Evolutionary conservation across 2,329 filamentous ascomycete genomes (phyloP), one percentile per base, ranked within the genome.

Genomic region (Colletotrichum limetticola): DNA sequence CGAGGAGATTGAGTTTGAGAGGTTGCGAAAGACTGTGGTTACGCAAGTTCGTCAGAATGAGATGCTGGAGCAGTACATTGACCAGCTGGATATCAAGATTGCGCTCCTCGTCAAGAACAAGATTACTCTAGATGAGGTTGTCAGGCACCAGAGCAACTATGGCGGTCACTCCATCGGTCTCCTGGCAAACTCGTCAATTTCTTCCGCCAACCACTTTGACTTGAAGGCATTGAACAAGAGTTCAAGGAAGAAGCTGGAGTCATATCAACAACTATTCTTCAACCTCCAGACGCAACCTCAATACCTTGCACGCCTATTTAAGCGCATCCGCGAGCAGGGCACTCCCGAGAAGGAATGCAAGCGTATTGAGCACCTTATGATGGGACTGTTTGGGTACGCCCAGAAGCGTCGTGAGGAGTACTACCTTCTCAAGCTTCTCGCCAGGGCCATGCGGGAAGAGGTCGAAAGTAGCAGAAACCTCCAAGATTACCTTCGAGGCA

Each of bases 101-200:
- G 97, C 97, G 1, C 89, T 99, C 3, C 88, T 99, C 22, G 97
- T 99, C 78, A 98, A 98, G 88, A 99, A 99, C 89, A 99, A 99
- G 84, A 99, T 99, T 79, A 98, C 97, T 0, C 88, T 99, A 4
- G 97, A 99, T 79, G 97, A 99, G 83, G 97, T 99, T 32, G 94
- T 99, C 68, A 95, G 95, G 78, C 97, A 98, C 80, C 97, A 99
- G 80, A 96, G 93, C 85, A 97, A 98, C 81, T 98, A 97, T 78
- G 97, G 97, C 68, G 95, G 96, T 2, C 93, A 97, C 78, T 92
- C 95, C 26, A 93, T 95, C 75, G 94, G 91, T 72, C 89, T 98
- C 35, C 87, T 99, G 61, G 94, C 94, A 71, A 98, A 97, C 83
- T 93, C 91, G n/a, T 91, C 95, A 63, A 95, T 98, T 74, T 91